phyloP scores from a whole-genome alignment of 164 flowering plant species.

The Cinnamomum micranthum region DNA sequence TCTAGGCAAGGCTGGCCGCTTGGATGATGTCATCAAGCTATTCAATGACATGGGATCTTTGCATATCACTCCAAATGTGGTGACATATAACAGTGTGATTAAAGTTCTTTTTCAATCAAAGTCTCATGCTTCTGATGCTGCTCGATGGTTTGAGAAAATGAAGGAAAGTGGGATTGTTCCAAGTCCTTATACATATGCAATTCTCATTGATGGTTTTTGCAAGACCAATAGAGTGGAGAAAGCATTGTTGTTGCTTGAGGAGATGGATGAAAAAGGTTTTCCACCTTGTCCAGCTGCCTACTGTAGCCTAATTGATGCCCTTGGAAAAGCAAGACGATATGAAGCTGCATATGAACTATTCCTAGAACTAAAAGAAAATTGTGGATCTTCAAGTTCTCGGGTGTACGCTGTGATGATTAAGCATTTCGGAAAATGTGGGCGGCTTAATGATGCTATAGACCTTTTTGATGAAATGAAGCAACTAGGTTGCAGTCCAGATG shows the following conservation, averaged over 20 bases:
- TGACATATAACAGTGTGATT: constrained; percentile 77
- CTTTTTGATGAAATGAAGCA: constrained; percentile 86
- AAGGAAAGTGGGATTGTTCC: constrained; percentile 61
- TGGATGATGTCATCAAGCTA: constrained; percentile 59
- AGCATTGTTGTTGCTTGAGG: constrained; percentile 82
- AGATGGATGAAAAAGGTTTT: constrained; percentile 97
- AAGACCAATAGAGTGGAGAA: constrained; percentile 82
- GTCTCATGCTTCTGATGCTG: constrained; percentile 58
- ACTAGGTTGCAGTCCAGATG: constrained; percentile 77
- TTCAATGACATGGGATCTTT: constrained; percentile 62
- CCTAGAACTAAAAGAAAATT: constrained; percentile 82
- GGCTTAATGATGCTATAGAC: constrained; percentile 64
- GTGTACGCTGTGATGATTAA: constrained; percentile 97
- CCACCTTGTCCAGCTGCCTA: constrained; percentile 96
- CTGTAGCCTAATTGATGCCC: constrained; percentile 82
- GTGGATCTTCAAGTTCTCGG: constrained; percentile 75
- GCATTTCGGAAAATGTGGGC: constrained; percentile 87
- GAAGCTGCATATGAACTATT: constrained; percentile 93
- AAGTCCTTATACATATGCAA: constrained; percentile 80
- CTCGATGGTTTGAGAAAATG: constrained; percentile 79
- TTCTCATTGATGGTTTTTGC: constrained; percentile 92
- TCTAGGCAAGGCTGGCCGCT: constrained; percentile 61
- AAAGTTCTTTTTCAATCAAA: constrained; percentile 63
- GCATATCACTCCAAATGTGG: constrained; percentile 68
- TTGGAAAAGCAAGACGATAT: constrained; percentile 77